Percentiles rank a stretch among this genome's conserved stretches.
Evolutionary conservation across 2,329 filamentous ascomycete species (phyloP).

Genomic region (Hawksworthiomyces lignivorus): DNA sequence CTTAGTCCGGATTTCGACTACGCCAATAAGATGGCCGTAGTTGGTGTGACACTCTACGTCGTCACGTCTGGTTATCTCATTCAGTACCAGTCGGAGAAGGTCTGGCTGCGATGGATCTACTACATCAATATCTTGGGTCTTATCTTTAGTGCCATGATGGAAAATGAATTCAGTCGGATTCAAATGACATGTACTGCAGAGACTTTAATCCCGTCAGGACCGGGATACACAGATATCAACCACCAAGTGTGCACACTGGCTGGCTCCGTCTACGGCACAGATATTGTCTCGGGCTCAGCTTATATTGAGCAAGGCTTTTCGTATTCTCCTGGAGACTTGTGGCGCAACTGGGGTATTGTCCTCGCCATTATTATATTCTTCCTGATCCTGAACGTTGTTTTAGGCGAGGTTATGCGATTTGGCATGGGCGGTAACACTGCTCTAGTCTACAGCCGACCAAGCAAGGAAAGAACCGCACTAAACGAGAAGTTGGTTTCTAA

Average conservation of each 20-base stretch:
- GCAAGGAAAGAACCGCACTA: conserved; percentile 57
- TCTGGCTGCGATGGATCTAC: conserved; percentile 74
- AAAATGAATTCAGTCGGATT: conserved; percentile 71
- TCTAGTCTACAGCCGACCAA: conserved; percentile 66
- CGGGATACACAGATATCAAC: conserved; percentile 60
- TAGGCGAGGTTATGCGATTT: conserved; percentile 72
- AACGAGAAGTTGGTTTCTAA: conserved; percentile 57
- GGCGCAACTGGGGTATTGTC: conserved; percentile 81
- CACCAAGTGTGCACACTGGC: conserved; percentile 76
- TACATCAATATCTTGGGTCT: conserved; percentile 70
- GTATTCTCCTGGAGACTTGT: conserved; percentile 60
- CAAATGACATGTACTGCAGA: conserved; percentile 60
- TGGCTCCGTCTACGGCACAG: conserved; percentile 60
- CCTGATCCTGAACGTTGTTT: conserved; percentile 64
- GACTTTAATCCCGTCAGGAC: conserved; percentile 64
- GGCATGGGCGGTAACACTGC: conserved; percentile 75
- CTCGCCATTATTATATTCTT: conserved; percentile 68
- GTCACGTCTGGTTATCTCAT: conserved; percentile 79
- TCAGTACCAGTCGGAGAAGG: conserved; percentile 65
- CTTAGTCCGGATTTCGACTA: conserved; percentile 75
- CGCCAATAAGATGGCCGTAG: conserved; percentile 73
- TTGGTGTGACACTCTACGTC: conserved; percentile 75
- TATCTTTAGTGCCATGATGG: conserved; percentile 71
- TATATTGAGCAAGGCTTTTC: conserved; percentile 65
- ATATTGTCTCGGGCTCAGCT: conserved; percentile 53